These are phyloP conservation scores for Candida dubliniensis DNA, from an alignment of 1,139 yeast genomes.

Conservation along the genomic window DNA sequence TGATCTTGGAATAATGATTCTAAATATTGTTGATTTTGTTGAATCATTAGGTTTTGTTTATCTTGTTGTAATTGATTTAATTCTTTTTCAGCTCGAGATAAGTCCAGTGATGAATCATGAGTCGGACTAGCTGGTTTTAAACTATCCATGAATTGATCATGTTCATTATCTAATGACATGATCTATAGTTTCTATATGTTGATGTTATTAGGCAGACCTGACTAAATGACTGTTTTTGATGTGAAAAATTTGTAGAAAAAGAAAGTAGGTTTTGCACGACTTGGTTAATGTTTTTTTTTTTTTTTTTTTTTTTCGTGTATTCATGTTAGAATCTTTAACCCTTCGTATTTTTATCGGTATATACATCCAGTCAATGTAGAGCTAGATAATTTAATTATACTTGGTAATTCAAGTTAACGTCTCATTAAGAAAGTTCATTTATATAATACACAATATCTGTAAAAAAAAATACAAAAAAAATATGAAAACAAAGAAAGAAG, in stretches of 20 bases:
- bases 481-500: not conserved
- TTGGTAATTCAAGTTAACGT: too few relatives aligned
- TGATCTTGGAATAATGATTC: slow-evolving; percentile 43
- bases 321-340: too few relatives aligned
- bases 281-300: too few relatives aligned
- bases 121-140: slow-evolving; percentile 9
- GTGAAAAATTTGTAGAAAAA: too few relatives aligned
- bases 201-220: not conserved
- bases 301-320: too few relatives aligned
- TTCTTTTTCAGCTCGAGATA: slow-evolving; percentile 31
- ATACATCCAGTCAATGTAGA: too few relatives aligned
- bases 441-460: too few relatives aligned
- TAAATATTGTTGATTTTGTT: slow-evolving; percentile 42
- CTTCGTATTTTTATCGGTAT: too few relatives aligned
- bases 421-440: too few relatives aligned
- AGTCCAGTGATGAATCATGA: slow-evolving; percentile 8
- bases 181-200: not conserved
- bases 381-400: too few relatives aligned
- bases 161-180: slow-evolving; percentile 17
- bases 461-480: slow-evolving; percentile 1
- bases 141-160: slow-evolving; percentile 18
- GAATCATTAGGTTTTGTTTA: slow-evolving; percentile 34
- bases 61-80: slow-evolving; percentile 29
- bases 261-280: too few relatives aligned
- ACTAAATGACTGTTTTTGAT: not conserved